Percentiles rank a stretch among this genome's conserved stretches.
phyloP scores from a whole-genome alignment of 768 basidiomycete species.

The Mycena chlorophos region DNA sequence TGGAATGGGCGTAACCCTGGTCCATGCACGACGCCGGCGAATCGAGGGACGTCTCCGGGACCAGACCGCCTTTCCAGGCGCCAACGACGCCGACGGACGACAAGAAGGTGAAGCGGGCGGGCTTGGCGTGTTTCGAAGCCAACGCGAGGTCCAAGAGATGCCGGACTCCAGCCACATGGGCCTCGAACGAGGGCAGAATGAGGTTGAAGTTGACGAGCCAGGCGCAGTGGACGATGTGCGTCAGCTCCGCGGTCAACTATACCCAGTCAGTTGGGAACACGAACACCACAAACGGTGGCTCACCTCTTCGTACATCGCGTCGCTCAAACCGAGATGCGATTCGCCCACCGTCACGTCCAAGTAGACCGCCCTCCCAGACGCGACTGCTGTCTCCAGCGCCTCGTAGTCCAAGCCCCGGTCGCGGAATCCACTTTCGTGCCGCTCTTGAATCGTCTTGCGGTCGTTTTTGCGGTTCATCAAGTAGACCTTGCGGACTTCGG shows the following conservation, averaged over 20 bases:
- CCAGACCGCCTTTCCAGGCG: background rate
- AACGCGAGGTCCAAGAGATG: conserved; percentile 27
- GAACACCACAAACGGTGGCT: background rate
- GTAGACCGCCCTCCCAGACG: background rate
- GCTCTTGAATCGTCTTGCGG: background rate
- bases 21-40: background rate
- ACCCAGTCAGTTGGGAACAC: background rate
- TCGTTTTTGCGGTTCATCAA: conserved; percentile 6
- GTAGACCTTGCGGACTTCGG: conserved; percentile 5
- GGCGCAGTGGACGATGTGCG: conserved; percentile 19
- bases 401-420: conserved; percentile 4
- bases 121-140: conserved; percentile 9
- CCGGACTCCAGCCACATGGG: conserved; percentile 22
- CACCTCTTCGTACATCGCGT: conserved; percentile 1
- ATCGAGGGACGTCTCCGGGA: conserved; percentile 4
- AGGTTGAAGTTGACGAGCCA: conserved; percentile 31
- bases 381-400: background rate
- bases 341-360: conserved; percentile 3
- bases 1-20: conserved; percentile 13
- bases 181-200: conserved; percentile 24
- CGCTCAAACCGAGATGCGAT: background rate
- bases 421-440: background rate
- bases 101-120: conserved; percentile 23
- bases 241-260: conserved; percentile 1
- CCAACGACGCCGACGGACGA: conserved; percentile 27